Conservation (phyloP, 176 grass and related monocot genomes). For the Aegilops sharonensis region DNA sequence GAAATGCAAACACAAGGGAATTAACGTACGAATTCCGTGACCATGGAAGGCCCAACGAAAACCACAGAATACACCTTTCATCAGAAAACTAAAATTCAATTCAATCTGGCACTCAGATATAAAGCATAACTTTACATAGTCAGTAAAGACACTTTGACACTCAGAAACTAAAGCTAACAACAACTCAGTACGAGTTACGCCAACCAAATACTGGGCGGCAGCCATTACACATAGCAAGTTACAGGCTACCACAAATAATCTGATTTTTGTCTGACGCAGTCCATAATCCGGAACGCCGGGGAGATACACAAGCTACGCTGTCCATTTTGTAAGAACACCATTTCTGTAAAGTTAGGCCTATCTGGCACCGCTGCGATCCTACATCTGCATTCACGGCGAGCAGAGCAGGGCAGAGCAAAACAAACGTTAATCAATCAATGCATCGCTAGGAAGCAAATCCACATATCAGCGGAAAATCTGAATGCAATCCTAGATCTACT, state of each 20-base stretch:
- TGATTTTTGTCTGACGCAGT: conserved; percentile 25
- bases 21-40: too few species aligned
- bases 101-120: conserved; percentile 36
- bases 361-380: conserved; percentile 54
- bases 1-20: background rate
- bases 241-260: conserved; percentile 65
- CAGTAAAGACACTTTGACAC: conserved; percentile 32
- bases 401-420: background rate
- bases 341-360: conserved; percentile 66
- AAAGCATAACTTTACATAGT: conserved; percentile 53
- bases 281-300: conserved; percentile 33
- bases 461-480: background rate
- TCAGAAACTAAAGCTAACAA: conserved; percentile 24
- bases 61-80: too few species aligned
- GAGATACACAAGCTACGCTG: conserved; percentile 51
- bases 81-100: background rate
- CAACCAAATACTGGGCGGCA: conserved; percentile 32
- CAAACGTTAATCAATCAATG: background rate
- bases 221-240: conserved; percentile 34
- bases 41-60: too few species aligned
- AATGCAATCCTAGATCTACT: background rate
- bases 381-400: conserved; percentile 34
- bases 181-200: conserved; percentile 43
- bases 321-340: conserved; percentile 57
- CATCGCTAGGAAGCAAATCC: background rate